A percentile compares a stretch with the other conserved stretches of the same genome.
phyloP scores from a whole-genome alignment of 2,329 filamentous ascomycete species.

The Clonostachys chloroleuca region DNA sequence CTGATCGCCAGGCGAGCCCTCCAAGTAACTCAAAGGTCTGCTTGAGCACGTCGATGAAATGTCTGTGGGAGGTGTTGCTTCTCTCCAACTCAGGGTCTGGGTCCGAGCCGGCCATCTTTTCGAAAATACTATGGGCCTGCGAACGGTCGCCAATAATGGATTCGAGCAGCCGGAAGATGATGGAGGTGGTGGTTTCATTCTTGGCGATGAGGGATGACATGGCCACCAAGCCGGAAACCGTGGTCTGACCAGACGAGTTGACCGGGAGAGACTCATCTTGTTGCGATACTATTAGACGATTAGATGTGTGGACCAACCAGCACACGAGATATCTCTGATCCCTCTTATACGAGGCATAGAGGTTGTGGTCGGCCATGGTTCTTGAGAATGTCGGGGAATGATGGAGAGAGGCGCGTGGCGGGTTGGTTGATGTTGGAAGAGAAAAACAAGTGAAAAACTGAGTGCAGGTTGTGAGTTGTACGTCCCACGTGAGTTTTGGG shows the following conservation, averaged over 20 bases:
- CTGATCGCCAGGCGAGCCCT: not conserved
- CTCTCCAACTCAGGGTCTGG: not conserved
- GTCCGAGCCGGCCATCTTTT: slow-evolving; percentile 14
- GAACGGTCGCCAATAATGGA: slow-evolving; percentile 29
- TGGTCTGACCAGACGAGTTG: slow-evolving; percentile 31
- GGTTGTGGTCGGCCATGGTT: slow-evolving; percentile 10
- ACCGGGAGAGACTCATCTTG: slow-evolving; percentile 7
- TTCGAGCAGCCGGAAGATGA: slow-evolving; percentile 26
- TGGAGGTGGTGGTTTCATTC: slow-evolving; percentile 17
- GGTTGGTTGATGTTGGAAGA: too few relatives aligned
- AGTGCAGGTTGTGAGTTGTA: too few relatives aligned
- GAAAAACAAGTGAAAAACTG: too few relatives aligned
- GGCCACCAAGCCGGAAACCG: slow-evolving; percentile 25
- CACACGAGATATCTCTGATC: slow-evolving; percentile 27
- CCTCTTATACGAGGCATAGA: slow-evolving; percentile 30
- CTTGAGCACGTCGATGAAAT: not conserved
- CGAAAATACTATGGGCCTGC: slow-evolving; percentile 18
- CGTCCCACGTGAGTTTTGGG: too few relatives aligned
- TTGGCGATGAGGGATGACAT: slow-evolving; percentile 33
- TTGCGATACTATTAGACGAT: slow-evolving; percentile 21
- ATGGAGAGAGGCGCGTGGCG: too few relatives aligned
- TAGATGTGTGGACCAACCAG: slow-evolving; percentile 32
- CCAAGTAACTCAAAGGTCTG: not conserved
- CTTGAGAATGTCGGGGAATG: too few relatives aligned
- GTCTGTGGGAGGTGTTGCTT: not conserved